Evolutionary conservation across 2,329 filamentous ascomycete genomes (phyloP).

Genomic region (Trichoderma breve): DNA sequence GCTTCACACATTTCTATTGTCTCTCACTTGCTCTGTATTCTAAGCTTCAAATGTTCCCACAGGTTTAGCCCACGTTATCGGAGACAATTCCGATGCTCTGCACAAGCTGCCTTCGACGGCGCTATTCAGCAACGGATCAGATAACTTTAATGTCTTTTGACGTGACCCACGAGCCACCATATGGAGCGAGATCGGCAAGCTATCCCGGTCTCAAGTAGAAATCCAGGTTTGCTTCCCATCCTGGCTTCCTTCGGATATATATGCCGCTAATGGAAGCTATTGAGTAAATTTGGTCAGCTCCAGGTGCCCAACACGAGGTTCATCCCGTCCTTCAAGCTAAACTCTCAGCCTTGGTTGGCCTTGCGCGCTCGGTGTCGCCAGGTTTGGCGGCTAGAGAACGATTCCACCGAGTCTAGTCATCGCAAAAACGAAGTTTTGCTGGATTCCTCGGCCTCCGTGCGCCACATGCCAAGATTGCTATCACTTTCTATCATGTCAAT

Average conservation of each 20-base stretch:
- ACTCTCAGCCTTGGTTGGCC: background rate
- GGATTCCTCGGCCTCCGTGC: background rate
- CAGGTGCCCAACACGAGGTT: background rate
- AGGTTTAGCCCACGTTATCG: background rate
- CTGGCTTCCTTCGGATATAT: background rate
- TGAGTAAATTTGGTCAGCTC: background rate
- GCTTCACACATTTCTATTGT: background rate
- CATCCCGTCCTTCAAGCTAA: background rate
- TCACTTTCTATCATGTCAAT: background rate
- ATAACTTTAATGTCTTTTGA: slow-evolving; percentile 11
- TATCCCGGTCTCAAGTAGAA: background rate
- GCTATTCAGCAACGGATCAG: background rate
- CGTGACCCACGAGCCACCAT: background rate
- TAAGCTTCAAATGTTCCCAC: background rate
- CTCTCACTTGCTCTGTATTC: background rate
- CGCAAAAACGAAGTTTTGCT: background rate
- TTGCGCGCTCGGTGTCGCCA: background rate
- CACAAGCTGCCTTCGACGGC: background rate
- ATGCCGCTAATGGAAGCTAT: background rate
- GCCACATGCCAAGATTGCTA: background rate
- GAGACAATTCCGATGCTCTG: background rate
- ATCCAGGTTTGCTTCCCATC: background rate
- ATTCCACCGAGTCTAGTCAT: background rate
- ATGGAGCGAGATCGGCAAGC: background rate
- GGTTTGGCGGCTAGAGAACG: background rate